phyloP scores from a whole-genome alignment of 1,139 yeast species.

The Geotrichum fermentans region DNA sequence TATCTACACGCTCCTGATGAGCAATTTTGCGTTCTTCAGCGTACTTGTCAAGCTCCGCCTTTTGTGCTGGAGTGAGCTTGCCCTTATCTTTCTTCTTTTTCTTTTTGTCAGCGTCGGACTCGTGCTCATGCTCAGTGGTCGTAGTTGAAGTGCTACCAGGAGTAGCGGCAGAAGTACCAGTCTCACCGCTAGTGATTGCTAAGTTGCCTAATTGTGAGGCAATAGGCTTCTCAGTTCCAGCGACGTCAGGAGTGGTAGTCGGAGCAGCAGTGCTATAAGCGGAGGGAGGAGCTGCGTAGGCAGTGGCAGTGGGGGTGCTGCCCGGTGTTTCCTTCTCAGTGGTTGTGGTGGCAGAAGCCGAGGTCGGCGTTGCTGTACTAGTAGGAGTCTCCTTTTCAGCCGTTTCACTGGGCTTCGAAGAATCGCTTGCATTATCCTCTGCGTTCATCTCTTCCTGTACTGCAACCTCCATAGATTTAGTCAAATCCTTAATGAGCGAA shows the following conservation, averaged over 20 bases:
- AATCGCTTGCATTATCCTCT: constrained; percentile 33
- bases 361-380: constrained; percentile 10
- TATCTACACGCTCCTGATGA: constrained; percentile 66
- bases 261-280: not conserved
- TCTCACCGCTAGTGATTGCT: constrained; percentile 9
- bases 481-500: constrained; percentile 74
- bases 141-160: not conserved
- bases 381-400: constrained; percentile 12
- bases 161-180: constrained; percentile 3
- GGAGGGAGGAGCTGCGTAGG: constrained; percentile 5
- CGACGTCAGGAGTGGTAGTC: constrained; percentile 3
- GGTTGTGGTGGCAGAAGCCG: constrained; percentile 6
- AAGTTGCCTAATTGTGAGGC: not conserved
- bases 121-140: constrained; percentile 28
- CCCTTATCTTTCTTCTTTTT: constrained; percentile 42
- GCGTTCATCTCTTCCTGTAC: constrained; percentile 79
- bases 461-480: constrained; percentile 67
- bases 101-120: not conserved
- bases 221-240: not conserved
- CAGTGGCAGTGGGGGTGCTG: not conserved
- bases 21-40: constrained; percentile 74
- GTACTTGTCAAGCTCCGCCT: constrained; percentile 64
- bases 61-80: constrained; percentile 43
- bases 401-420: constrained; percentile 1
- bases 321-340: not conserved